Percentiles rank a stretch among this genome's conserved stretches.
phyloP scores from a whole-genome alignment of 768 basidiomycete species.

The Amyloporia xantha region DNA sequence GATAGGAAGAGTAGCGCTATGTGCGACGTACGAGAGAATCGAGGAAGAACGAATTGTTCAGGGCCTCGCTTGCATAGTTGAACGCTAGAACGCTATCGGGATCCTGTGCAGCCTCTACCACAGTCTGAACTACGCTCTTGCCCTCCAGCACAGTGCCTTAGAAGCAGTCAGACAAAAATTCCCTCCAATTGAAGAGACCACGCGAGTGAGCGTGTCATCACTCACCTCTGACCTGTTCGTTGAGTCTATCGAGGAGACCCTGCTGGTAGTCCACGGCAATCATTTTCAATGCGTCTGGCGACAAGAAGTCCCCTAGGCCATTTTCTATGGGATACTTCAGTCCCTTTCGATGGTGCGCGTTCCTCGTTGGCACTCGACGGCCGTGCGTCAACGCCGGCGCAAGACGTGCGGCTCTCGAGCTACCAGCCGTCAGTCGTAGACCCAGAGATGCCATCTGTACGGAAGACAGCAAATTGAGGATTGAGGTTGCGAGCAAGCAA shows the following conservation, averaged over 20 bases:
- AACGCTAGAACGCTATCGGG: conserved; percentile 64
- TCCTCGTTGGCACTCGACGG: conserved; percentile 22
- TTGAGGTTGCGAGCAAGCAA: neutral
- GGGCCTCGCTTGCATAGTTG: conserved; percentile 85
- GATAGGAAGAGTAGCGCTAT: conserved; percentile 13
- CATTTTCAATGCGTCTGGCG: conserved; percentile 61
- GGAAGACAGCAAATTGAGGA: neutral
- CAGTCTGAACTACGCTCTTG: conserved; percentile 60
- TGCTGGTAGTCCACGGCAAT: conserved; percentile 82
- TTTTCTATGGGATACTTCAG: conserved; percentile 63
- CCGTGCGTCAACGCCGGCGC: conserved; percentile 9
- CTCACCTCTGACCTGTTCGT: conserved; percentile 66
- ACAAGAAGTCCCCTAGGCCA: conserved; percentile 76
- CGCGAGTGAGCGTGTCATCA: neutral
- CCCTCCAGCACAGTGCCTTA: conserved; percentile 36
- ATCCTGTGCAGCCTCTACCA: conserved; percentile 57
- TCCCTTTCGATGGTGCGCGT: conserved; percentile 43
- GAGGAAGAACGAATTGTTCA: conserved; percentile 96
- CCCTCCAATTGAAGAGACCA: too few relatives aligned
- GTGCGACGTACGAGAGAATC: conserved; percentile 66
- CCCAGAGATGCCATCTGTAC: conserved; percentile 13
- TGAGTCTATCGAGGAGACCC: conserved; percentile 72
- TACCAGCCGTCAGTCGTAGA: conserved; percentile 12
- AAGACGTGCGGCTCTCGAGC: conserved; percentile 11
- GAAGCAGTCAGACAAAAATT: too few relatives aligned